Percentiles rank a stretch among this genome's conserved stretches.
Evolutionary conservation across 2,329 filamentous ascomycete species (phyloP).

Genomic region (Ampelomyces quisqualis): DNA sequence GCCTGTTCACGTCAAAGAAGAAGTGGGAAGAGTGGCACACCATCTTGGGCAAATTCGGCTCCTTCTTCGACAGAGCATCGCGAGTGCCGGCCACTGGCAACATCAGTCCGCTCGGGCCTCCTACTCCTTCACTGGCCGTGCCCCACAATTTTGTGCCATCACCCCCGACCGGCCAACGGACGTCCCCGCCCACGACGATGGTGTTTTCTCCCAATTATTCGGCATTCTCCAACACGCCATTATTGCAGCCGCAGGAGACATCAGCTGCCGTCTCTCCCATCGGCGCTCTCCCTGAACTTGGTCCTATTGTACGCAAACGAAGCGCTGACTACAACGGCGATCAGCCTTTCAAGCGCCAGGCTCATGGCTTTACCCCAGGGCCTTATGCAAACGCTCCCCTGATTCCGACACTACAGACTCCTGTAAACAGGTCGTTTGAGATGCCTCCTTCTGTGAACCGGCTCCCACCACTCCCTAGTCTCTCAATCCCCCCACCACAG

Average conservation of each 20-base stretch:
- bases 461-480: constrained; percentile 68
- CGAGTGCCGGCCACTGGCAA: constrained; percentile 47
- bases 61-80: constrained; percentile 75
- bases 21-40: constrained; percentile 88
- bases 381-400: constrained; percentile 40
- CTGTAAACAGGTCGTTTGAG: constrained; percentile 37
- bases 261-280: constrained; percentile 50
- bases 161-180: constrained; percentile 53
- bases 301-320: constrained; percentile 55
- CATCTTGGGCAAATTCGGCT: constrained; percentile 77
- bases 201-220: constrained; percentile 47
- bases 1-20: constrained; percentile 78
- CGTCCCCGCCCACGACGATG: constrained; percentile 52
- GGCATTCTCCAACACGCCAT: constrained; percentile 44
- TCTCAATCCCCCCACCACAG: constrained; percentile 62
- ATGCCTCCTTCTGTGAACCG: constrained; percentile 46
- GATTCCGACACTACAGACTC: constrained; percentile 40
- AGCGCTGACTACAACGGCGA: constrained; percentile 59
- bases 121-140: constrained; percentile 41
- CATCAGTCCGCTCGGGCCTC: constrained; percentile 37
- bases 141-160: constrained; percentile 52
- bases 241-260: constrained; percentile 43
- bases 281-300: constrained; percentile 46
- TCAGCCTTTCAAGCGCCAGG: constrained; percentile 58
- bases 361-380: constrained; percentile 39